These are phyloP conservation scores for Monosporascus ibericus DNA, from an alignment of 2,329 filamentous ascomycete genomes.

Conservation along the genomic window DNA sequence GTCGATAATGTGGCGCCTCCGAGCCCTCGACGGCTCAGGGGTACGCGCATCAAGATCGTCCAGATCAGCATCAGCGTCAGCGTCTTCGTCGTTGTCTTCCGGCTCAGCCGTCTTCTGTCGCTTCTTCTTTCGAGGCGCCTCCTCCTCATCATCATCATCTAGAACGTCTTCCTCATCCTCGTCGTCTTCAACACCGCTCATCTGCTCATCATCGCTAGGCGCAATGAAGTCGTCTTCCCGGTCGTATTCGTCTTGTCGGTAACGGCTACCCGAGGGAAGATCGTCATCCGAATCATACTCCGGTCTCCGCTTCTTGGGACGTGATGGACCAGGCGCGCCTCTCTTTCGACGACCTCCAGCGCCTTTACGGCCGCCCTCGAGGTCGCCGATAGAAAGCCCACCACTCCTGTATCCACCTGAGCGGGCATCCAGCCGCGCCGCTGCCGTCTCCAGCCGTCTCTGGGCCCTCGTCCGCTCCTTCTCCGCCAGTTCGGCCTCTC, in stretches of 20 bases:
- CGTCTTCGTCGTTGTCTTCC: slow-evolving; percentile 29
- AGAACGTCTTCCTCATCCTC: slow-evolving; percentile 56
- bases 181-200: slow-evolving; percentile 48
- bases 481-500: slow-evolving; percentile 66
- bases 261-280: slow-evolving; percentile 50
- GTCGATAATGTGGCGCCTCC: slow-evolving; percentile 52
- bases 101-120: slow-evolving; percentile 44
- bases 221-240: slow-evolving; percentile 75
- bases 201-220: slow-evolving; percentile 62
- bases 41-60: slow-evolving; percentile 40
- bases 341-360: slow-evolving; percentile 46
- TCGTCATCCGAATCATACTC: slow-evolving; percentile 78
- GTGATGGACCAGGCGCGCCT: slow-evolving; percentile 41
- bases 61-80: slow-evolving; percentile 41
- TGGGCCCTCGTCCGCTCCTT: slow-evolving; percentile 65
- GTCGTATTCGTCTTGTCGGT: slow-evolving; percentile 68
- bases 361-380: slow-evolving; percentile 56
- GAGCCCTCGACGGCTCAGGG: slow-evolving; percentile 34
- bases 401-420: slow-evolving; percentile 42
- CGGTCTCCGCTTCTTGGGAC: slow-evolving; percentile 47
- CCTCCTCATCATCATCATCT: slow-evolving; percentile 43
- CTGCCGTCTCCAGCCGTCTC: slow-evolving; percentile 61
- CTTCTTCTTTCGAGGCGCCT: slow-evolving; percentile 43
- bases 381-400: slow-evolving; percentile 60
- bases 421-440: slow-evolving; percentile 57